A percentile compares a stretch with the other conserved stretches of the same genome.
Conservation (phyloP, 2,329 filamentous ascomycete genomes). For the Rutstroemia sydowiana region DNA sequence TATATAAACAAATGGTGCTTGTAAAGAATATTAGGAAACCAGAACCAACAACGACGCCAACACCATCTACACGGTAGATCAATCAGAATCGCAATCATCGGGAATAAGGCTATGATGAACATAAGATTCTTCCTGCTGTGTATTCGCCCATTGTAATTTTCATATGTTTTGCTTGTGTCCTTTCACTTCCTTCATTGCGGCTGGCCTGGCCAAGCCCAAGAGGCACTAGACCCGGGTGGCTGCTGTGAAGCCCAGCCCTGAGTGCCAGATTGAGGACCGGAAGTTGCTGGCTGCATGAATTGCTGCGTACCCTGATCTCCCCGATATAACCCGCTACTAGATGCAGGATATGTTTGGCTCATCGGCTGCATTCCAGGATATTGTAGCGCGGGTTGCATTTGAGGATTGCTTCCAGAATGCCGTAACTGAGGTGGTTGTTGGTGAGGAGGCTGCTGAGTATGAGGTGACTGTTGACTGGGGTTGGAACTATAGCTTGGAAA, state of each 20-base stretch:
- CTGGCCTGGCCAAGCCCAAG: conserved; percentile 28
- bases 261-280: conserved; percentile 25
- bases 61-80: neutral
- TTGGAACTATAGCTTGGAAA: conserved; percentile 7
- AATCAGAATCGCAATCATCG: neutral
- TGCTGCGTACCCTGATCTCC: conserved; percentile 57
- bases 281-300: conserved; percentile 58
- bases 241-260: conserved; percentile 30
- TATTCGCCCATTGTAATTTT: neutral
- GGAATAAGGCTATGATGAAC: neutral
- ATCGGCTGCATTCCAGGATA: conserved; percentile 58
- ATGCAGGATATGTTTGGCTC: conserved; percentile 48
- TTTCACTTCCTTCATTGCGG: conserved; percentile 18
- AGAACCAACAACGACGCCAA: neutral
- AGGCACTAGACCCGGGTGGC: conserved; percentile 20
- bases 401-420: conserved; percentile 45
- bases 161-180: conserved; percentile 15
- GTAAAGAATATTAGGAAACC: neutral
- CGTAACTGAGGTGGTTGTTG: conserved; percentile 53
- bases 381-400: conserved; percentile 52
- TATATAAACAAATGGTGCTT: neutral
- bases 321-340: conserved; percentile 49
- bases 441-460: conserved; percentile 55
- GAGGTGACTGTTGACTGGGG: conserved; percentile 29
- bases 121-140: neutral